These are phyloP conservation scores for Euphorbia pulcherrima DNA, from an alignment of 345 rosid genomes.

Conservation along the genomic window DNA sequence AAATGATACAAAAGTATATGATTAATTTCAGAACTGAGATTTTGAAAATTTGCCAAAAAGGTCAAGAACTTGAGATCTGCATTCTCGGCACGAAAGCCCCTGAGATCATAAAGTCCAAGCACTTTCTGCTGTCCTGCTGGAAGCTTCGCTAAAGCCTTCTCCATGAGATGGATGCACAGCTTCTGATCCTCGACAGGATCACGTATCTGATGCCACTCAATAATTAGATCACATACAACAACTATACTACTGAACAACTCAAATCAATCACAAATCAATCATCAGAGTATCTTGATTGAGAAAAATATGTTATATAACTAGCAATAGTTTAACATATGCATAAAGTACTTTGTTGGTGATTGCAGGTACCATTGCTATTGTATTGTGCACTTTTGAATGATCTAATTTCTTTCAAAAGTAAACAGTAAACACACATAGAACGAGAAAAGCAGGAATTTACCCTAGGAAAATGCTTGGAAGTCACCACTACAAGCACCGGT, in stretches of 20 bases:
- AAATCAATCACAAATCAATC: constrained; percentile 6
- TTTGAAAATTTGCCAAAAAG: constrained; percentile 63
- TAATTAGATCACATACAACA: constrained; percentile 4
- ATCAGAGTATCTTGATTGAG: too few relatives aligned
- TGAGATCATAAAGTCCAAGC: constrained; percentile 74
- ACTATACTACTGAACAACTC: background rate
- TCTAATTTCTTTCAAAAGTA: background rate
- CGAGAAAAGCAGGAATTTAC: constrained; percentile 26
- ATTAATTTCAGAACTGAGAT: too few relatives aligned
- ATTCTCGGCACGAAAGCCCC: constrained; percentile 58
- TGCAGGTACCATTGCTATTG: background rate
- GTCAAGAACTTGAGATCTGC: constrained; percentile 72
- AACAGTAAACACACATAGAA: background rate
- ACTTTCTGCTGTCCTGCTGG: constrained; percentile 66
- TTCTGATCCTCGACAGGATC: constrained; percentile 68
- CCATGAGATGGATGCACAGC: constrained; percentile 63
- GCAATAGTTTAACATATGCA: background rate
- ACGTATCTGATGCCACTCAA: constrained; percentile 45
- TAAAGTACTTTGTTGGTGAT: background rate
- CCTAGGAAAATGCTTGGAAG: constrained; percentile 70
- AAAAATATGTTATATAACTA: background rate
- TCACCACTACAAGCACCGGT: constrained; percentile 82
- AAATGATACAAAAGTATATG: background rate
- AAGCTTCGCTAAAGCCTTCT: constrained; percentile 74
- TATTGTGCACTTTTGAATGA: background rate